Base-by-base conservation (phyloP, 2,329 filamentous ascomycete species). In the Lachnum nothofagi region DNA sequence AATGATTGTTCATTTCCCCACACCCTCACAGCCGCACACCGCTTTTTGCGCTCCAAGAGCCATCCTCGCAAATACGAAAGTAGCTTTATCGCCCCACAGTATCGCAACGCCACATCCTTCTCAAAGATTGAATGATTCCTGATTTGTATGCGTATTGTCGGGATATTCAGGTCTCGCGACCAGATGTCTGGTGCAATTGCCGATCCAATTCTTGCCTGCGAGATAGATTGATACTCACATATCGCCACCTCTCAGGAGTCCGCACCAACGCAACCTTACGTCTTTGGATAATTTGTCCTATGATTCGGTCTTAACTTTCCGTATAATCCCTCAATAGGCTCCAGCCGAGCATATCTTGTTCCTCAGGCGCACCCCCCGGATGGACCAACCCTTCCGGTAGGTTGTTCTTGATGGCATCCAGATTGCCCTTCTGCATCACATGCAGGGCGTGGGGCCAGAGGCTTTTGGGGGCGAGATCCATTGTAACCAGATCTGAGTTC, bases 1-100 rank as follows among this genome's bases (percentile, higher is more conserved):
- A 59, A 57, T 56, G 55, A 60, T 50, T 43, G 42, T 53, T 45
- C 14, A n/a, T 24, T 20, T 49, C 55, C 44, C 23, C 40, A 55
- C 55, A 60, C 57, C 55, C 46, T 55, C 55, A 52, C 46, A 24
- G 20, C 44, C 42, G 39, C 43, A 46, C 57, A 60, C 57, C 57
- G 57, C 57, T 45, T 44, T 57, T 60, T 58, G 45, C 19, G 17
- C 45, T 46, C 41, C 44, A 49, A 45, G 39, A 46, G 41, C 42
- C 46, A 53, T 53, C 52, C 47, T 49, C 45, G 44, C 29, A 49
- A 34, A 35, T 16, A 34, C 42, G 29, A 20, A 37, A 6, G 31
- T 31, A 12, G 27, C 16, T 31, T 14, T 43, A 33, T 43, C 27
- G 29, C 17, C 17, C 46, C 25, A 46, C 24, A 34, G 19, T 22